Evolutionary conservation across 2,329 filamentous ascomycete species (phyloP).

Genomic region (Coniochaeta sp.): DNA sequence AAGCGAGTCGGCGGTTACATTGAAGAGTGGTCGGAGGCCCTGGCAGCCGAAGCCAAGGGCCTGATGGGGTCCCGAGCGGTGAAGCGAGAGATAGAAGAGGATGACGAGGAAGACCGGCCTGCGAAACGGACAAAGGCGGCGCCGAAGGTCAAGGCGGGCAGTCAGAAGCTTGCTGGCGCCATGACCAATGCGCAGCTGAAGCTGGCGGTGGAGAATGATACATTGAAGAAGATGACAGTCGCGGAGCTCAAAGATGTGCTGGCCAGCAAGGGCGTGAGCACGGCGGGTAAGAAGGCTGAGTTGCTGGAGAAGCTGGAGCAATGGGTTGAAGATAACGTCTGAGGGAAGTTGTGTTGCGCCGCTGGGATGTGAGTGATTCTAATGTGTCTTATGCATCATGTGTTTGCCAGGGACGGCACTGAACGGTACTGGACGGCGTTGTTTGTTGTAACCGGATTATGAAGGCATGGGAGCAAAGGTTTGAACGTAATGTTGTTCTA

Average conservation of each 20-base stretch:
- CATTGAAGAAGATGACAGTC: slow-evolving; percentile 46
- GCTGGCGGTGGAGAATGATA: slow-evolving; percentile 33
- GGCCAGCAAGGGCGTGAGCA: slow-evolving; percentile 36
- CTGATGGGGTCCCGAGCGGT: slow-evolving; percentile 30
- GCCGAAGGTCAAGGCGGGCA: slow-evolving; percentile 18
- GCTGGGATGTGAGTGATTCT: background rate
- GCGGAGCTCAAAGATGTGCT: slow-evolving; percentile 43
- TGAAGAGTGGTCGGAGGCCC: slow-evolving; percentile 63
- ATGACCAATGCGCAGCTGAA: slow-evolving; percentile 40
- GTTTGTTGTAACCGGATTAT: background rate
- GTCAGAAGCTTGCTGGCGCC: slow-evolving; percentile 20
- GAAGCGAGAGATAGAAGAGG: slow-evolving; percentile 45
- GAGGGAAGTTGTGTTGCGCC: slow-evolving; percentile 1
- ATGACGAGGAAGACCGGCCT: slow-evolving; percentile 30
- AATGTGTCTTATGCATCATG: background rate
- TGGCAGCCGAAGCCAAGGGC: slow-evolving; percentile 47
- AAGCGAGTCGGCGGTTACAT: slow-evolving; percentile 79
- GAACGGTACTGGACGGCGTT: background rate
- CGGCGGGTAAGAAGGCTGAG: slow-evolving; percentile 44
- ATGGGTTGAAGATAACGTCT: slow-evolving; percentile 43
- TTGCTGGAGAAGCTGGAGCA: slow-evolving; percentile 48
- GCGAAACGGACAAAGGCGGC: slow-evolving; percentile 35
- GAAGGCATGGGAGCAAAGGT: background rate
- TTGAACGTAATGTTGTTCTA: no score
- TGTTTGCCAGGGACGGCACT: background rate